Base-by-base conservation (phyloP, 75 land plant genomes). In the Pseudotsuga menziesii region DNA sequence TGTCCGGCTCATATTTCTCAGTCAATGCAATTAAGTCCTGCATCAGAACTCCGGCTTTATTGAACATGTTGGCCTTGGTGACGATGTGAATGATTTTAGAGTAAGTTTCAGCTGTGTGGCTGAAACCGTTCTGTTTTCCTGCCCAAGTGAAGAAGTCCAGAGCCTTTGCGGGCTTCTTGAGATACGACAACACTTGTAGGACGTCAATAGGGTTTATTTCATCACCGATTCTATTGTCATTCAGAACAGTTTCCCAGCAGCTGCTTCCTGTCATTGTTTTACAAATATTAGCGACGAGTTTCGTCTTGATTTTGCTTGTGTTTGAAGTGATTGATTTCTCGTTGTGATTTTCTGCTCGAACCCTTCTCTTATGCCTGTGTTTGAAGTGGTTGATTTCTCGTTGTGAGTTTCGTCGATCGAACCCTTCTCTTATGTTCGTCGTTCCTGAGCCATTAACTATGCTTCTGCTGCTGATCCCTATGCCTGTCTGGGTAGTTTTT, bases 121-220 rank as follows among this genome's bases (percentile, higher is more conserved):
- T 4, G 17, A 63, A 63, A 39, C n/a, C 72, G 7, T 5, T 39
- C 48, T 67, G 72, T 36, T 67, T 39, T 67, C 72, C 72, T 20
- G 52, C 72, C 72, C 72, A 67, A 19, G 14, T 39, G 52, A 67
- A 67, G 7, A 67, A 67, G 39, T 41, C 44, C 72, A 67, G 20
- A 67, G 72, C 72, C 16, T 67, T 67, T 39, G 48, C 4, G 23
- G 72, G 72, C 39, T 19, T 67, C 48, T 67, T 67, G 72, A 67
- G 44, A 36, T 35, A 5, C 19, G 39, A 20, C 72, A 67, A 19
- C 19, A 39, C 72, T 44, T 67, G 72, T 44, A 67, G 22, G 20
- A 19, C 72, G 39, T 39, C 14, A 67, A 67, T 17, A 19, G 48
- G 72, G 8, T 67, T n/a, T 8, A 67, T 2, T 29, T 7, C 22